These are phyloP conservation scores for Teunomyces stri DNA, from an alignment of 805 yeast genomes.

Conservation along the genomic window DNA sequence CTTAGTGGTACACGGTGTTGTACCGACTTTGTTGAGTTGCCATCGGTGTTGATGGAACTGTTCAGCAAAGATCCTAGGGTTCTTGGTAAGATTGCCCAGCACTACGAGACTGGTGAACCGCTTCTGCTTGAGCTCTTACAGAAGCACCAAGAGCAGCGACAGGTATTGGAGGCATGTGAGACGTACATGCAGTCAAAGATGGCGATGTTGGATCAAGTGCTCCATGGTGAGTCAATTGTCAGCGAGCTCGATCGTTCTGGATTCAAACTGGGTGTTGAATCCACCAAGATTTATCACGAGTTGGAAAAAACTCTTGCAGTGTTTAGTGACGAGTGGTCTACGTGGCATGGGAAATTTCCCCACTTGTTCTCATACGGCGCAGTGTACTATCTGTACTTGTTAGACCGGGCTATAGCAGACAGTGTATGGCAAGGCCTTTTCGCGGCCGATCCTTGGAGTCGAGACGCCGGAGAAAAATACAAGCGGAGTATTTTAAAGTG, in stretches of 20 bases:
- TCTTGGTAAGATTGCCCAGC: slow-evolving; percentile 66
- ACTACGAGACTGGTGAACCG: slow-evolving; percentile 62
- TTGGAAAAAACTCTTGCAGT: slow-evolving; percentile 59
- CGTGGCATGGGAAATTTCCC: slow-evolving; percentile 94
- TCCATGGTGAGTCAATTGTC: slow-evolving; percentile 51
- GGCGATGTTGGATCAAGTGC: slow-evolving; percentile 82
- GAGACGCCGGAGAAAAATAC: slow-evolving; percentile 74
- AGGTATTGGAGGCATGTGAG: slow-evolving; percentile 64
- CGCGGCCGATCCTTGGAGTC: slow-evolving; percentile 62
- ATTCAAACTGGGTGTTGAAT: slow-evolving; percentile 40
- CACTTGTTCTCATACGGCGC: slow-evolving; percentile 93
- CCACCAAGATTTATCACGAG: slow-evolving; percentile 61
- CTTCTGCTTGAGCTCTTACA: slow-evolving; percentile 51
- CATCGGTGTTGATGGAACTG: slow-evolving; percentile 94
- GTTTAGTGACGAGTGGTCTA: slow-evolving; percentile 65
- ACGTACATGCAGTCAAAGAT: slow-evolving; percentile 83
- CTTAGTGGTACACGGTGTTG: slow-evolving; percentile 94
- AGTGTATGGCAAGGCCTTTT: slow-evolving; percentile 79
- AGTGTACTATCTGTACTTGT: slow-evolving; percentile 84
- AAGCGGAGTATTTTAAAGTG: slow-evolving; percentile 70
- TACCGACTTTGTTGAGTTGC: slow-evolving; percentile 94
- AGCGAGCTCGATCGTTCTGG: slow-evolving; percentile 11
- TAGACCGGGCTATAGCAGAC: slow-evolving; percentile 91
- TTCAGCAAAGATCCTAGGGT: slow-evolving; percentile 84
- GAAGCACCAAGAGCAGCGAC: slow-evolving; percentile 50